Percentiles rank a stretch among this genome's conserved stretches.
Evolutionary conservation across 1,139 yeast species (phyloP).

Genomic region (Candida sanyaensis): DNA sequence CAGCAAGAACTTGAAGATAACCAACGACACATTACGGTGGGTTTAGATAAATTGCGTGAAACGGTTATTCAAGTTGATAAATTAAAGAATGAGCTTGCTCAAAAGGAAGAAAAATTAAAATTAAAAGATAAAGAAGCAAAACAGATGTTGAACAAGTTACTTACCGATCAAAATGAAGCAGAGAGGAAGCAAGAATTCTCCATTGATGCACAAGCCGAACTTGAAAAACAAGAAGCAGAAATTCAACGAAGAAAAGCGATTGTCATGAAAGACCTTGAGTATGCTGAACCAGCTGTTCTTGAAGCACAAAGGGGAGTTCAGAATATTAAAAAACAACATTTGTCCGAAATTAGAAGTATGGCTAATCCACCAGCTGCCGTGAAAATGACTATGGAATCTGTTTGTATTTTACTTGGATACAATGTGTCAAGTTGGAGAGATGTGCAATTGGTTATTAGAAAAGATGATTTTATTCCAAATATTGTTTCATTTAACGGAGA

Average conservation of each 20-base stretch:
- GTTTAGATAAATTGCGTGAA: slow-evolving; percentile 75
- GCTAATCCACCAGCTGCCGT: slow-evolving; percentile 89
- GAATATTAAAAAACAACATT: slow-evolving; percentile 87
- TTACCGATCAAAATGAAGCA: slow-evolving; percentile 89
- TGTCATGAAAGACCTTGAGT: slow-evolving; percentile 65
- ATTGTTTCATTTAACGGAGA: slow-evolving; percentile 77
- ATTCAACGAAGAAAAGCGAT: slow-evolving; percentile 54
- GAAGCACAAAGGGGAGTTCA: slow-evolving; percentile 91
- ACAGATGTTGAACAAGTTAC: slow-evolving; percentile 70
- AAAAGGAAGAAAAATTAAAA: slow-evolving; percentile 51
- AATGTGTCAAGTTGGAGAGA: slow-evolving; percentile 76
- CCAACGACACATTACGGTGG: slow-evolving; percentile 72
- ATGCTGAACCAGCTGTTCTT: slow-evolving; percentile 80
- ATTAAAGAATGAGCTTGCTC: slow-evolving; percentile 54
- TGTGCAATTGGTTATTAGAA: slow-evolving; percentile 76
- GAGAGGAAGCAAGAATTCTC: slow-evolving; percentile 90
- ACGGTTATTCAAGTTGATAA: slow-evolving; percentile 74
- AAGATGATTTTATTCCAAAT: slow-evolving; percentile 84
- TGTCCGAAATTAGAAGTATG: slow-evolving; percentile 89
- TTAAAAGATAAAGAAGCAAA: slow-evolving; percentile 70
- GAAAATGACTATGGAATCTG: slow-evolving; percentile 84
- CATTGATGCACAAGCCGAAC: slow-evolving; percentile 68
- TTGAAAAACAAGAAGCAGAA: slow-evolving; percentile 66
- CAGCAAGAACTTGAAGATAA: slow-evolving; percentile 58
- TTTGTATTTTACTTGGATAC: slow-evolving; percentile 78